Conservation (phyloP, 2,329 filamentous ascomycete genomes). For the Pestalotiopsis sp. region DNA sequence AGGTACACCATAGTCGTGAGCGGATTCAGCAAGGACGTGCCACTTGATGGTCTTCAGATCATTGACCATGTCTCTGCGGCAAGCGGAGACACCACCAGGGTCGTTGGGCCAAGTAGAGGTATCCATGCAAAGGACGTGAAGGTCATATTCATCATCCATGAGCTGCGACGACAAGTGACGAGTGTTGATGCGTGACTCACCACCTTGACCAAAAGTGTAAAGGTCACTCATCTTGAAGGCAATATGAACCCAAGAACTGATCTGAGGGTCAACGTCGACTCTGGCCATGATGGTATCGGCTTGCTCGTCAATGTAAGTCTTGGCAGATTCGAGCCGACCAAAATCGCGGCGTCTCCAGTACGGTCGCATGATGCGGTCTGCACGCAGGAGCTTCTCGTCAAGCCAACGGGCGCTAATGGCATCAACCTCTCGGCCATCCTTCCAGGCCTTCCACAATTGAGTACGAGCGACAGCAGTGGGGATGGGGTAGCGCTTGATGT, state of each 20-base stretch:
- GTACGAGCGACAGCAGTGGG: conserved; percentile 3
- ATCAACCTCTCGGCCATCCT: conserved; percentile 5
- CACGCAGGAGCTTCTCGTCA: conserved; percentile 2
- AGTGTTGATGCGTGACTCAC: conserved; percentile 5
- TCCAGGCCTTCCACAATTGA: conserved; percentile 9
- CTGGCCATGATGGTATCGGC: conserved; percentile 9
- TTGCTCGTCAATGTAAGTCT: background rate
- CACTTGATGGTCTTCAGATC: conserved; percentile 10
- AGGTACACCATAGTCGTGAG: conserved; percentile 10
- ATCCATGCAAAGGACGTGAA: conserved; percentile 10
- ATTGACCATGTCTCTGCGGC: conserved; percentile 9
- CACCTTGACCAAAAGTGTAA: background rate
- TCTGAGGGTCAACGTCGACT: conserved; percentile 7
- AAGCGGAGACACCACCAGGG: conserved; percentile 9
- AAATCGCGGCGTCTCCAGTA: conserved; percentile 9
- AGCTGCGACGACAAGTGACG: conserved; percentile 6
- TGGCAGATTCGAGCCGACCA: background rate
- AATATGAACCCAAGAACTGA: conserved; percentile 8
- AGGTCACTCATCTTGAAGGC: conserved; percentile 5
- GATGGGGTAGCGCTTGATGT: conserved; percentile 7
- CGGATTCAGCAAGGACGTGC: conserved; percentile 10
- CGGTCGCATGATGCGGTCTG: conserved; percentile 3
- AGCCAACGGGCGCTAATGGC: conserved; percentile 8
- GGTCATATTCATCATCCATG: background rate
- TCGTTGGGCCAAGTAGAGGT: conserved; percentile 11